A percentile compares a stretch with the other conserved stretches of the same genome.
These are phyloP conservation scores for Nitzschia inconspicua DNA, from an alignment of 108 stramenopile genomes.

Conservation along the genomic window DNA sequence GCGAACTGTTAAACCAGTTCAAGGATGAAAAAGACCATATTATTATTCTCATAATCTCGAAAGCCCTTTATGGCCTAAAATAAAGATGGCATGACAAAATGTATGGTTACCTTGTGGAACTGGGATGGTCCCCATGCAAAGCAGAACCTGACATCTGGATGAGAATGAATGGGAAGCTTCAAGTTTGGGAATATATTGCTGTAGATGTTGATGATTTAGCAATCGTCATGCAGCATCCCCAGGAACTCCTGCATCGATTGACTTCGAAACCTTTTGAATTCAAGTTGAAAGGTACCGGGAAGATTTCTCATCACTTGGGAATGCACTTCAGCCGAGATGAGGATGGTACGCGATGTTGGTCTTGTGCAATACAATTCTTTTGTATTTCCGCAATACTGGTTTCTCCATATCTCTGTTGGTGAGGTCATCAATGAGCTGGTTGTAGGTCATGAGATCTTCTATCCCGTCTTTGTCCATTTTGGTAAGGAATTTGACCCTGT, in stretches of 20 bases:
- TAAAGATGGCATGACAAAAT: slow-evolving; percentile 11
- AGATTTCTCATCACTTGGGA: slow-evolving; percentile 7
- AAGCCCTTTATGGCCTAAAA: slow-evolving; percentile 35
- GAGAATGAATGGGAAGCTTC: too few relatives aligned
- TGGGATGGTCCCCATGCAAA: slow-evolving; percentile 27
- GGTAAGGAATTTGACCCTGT: too few relatives aligned
- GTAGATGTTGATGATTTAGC: slow-evolving; percentile 33
- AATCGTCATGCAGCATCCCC: slow-evolving; percentile 16
- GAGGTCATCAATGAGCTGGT: too few relatives aligned
- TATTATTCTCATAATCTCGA: slow-evolving; percentile 20
- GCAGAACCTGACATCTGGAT: slow-evolving; percentile 47
- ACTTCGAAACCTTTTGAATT: neutral
- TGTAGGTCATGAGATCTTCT: too few relatives aligned
- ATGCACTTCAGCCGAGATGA: neutral
- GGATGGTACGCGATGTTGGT: slow-evolving; percentile 7
- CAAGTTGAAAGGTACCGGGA: slow-evolving; percentile 28
- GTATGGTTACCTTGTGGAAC: neutral
- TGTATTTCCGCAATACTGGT: too few relatives aligned
- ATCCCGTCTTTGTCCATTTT: too few relatives aligned
- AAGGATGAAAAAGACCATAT: slow-evolving; percentile 22
- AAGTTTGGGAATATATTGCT: slow-evolving; percentile 36
- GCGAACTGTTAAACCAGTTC: too few relatives aligned
- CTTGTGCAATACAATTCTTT: too few relatives aligned
- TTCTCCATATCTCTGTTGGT: too few relatives aligned
- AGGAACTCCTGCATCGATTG: slow-evolving; percentile 2